Percentiles rank a stretch among this genome's conserved stretches.
Evolutionary conservation across 1,284 basidiomycete genomes (phyloP).

Genomic region (Cryptococcus wingfieldii): DNA sequence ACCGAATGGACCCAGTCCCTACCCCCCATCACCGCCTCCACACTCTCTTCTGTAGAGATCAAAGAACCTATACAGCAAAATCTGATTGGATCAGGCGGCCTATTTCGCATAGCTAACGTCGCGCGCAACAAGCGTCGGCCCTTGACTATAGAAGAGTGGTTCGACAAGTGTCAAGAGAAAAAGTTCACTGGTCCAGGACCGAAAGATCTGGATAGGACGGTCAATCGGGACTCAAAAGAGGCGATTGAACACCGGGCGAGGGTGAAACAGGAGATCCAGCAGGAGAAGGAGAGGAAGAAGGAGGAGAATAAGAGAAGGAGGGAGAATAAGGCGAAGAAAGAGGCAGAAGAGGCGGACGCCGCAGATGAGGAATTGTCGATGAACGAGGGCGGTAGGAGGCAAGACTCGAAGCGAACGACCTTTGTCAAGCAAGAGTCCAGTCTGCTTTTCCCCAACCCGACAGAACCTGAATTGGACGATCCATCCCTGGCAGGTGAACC

Average conservation of each 20-base stretch:
- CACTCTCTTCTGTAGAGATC: constrained; percentile 65
- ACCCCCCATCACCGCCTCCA: constrained; percentile 62
- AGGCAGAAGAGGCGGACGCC: constrained; percentile 57
- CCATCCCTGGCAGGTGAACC: too few relatives aligned
- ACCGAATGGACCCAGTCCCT: constrained; percentile 77
- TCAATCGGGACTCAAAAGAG: constrained; percentile 37
- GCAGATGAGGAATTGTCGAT: constrained; percentile 35
- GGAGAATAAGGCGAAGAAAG: constrained; percentile 52
- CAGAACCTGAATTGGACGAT: too few relatives aligned
- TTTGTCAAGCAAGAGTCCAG: too few relatives aligned
- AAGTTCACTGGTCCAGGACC: constrained; percentile 38
- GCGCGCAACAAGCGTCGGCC: constrained; percentile 67
- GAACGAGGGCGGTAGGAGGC: constrained; percentile 2
- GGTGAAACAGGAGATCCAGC: constrained; percentile 16
- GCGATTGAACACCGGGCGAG: constrained; percentile 27
- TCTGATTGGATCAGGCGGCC: constrained; percentile 76
- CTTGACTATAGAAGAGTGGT: constrained; percentile 82
- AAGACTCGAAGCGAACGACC: not conserved
- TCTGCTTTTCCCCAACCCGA: too few relatives aligned
- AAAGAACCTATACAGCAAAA: constrained; percentile 85
- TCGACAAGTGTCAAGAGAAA: constrained; percentile 60
- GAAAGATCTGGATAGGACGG: constrained; percentile 29
- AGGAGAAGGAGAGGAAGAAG: constrained; percentile 20
- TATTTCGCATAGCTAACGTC: constrained; percentile 87
- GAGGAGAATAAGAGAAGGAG: constrained; percentile 48